phyloP scores from a whole-genome alignment of 805 yeast species.

The Starmera dryadoides region DNA sequence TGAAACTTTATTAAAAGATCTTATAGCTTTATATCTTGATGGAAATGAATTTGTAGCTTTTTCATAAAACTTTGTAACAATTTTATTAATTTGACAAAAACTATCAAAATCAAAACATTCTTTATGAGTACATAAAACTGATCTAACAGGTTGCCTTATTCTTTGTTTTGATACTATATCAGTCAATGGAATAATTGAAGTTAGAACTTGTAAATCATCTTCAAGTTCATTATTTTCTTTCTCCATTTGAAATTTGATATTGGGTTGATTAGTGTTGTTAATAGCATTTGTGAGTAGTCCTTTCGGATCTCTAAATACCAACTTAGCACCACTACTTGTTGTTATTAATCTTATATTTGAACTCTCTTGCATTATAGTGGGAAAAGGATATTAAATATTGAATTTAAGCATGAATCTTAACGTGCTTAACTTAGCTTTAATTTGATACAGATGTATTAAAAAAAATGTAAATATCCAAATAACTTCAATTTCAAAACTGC shows the following conservation, averaged over 20 bases:
- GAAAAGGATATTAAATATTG: no score
- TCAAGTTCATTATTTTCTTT: background rate
- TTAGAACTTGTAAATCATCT: constrained; percentile 9
- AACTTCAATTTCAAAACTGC: no score
- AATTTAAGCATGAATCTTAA: no score
- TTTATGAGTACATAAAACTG: constrained; percentile 8
- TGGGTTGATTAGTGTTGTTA: no score
- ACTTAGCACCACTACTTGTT: no score
- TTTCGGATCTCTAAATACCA: no score
- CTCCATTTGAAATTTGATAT: background rate
- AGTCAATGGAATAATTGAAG: constrained; percentile 6
- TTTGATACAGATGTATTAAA: no score
- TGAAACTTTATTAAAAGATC: background rate
- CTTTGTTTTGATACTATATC: constrained; percentile 12
- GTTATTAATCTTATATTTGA: no score
- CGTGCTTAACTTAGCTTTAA: no score
- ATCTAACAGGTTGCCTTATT: constrained; percentile 8
- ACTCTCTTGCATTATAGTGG: no score
- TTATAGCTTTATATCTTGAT: background rate
- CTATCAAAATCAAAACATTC: constrained; percentile 10
- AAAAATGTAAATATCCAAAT: no score
- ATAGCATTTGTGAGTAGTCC: no score
- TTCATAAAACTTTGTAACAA: background rate
- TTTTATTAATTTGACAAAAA: constrained; percentile 4
- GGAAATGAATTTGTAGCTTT: background rate